phyloP scores from a whole-genome alignment of 305 asterid genomes.

The Fraxinus baroniana region DNA sequence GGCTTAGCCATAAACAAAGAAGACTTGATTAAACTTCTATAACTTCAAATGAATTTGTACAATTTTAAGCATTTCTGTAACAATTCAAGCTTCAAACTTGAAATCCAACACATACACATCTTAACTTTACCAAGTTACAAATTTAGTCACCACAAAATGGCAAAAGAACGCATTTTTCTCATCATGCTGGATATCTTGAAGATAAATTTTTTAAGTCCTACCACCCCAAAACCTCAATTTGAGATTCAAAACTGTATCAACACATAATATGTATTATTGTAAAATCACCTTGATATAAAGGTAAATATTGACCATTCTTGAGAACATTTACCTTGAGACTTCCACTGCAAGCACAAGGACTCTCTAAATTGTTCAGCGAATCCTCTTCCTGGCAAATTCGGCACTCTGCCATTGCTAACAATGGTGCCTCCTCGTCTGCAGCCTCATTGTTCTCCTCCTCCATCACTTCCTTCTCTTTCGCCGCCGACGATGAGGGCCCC shows the following conservation, averaged over 20 bases:
- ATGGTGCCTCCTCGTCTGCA: constrained; percentile 58
- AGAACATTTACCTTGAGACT: constrained; percentile 74
- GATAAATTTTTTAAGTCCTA: background rate
- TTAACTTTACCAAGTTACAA: background rate
- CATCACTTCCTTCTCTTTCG: constrained; percentile 40
- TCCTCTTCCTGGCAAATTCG: constrained; percentile 99
- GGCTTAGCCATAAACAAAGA: background rate
- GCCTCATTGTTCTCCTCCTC: constrained; percentile 49
- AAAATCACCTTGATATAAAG: background rate
- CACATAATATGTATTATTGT: background rate
- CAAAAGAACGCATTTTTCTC: background rate
- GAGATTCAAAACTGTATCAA: background rate
- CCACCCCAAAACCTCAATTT: background rate
- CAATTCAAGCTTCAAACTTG: background rate
- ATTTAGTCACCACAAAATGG: background rate
- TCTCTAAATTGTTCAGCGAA: constrained; percentile 68
- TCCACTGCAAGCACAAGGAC: constrained; percentile 92
- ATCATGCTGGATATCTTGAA: background rate
- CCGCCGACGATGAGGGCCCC: constrained; percentile 47
- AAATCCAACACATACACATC: background rate
- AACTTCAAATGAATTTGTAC: background rate
- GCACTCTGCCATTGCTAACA: constrained; percentile 74
- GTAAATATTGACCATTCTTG: constrained; percentile 1
- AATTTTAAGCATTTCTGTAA: background rate
- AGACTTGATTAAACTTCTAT: background rate